Evolutionary conservation across 441 rosid species (phyloP).

Genomic region (Eugenia klotzschiana): DNA sequence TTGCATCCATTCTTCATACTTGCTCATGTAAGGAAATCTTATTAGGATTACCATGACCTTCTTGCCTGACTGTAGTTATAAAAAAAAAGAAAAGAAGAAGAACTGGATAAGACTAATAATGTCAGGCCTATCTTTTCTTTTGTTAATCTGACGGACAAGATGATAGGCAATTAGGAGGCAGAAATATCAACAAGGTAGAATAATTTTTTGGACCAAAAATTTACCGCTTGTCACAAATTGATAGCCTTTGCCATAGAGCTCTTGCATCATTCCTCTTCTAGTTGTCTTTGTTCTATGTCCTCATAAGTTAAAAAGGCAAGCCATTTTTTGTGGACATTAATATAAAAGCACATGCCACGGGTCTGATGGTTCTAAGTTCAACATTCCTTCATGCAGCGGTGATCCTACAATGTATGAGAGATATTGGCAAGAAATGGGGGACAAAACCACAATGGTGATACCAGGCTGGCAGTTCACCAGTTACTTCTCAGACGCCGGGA

Average conservation of each 20-base stretch:
- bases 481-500: slow-evolving; percentile 55
- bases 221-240: background rate
- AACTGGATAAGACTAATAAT: background rate
- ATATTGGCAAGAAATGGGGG: slow-evolving; percentile 62
- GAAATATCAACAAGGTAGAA: background rate
- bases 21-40: background rate
- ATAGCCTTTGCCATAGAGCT: background rate
- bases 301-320: background rate
- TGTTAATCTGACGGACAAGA: background rate
- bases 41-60: background rate
- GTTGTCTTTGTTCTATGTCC: background rate
- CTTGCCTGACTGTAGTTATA: background rate
- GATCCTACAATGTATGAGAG: slow-evolving; percentile 81
- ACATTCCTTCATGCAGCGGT: slow-evolving; percentile 37
- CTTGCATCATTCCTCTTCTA: background rate
- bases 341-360: background rate
- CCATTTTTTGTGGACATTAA: background rate
- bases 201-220: background rate
- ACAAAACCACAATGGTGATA: slow-evolving; percentile 52
- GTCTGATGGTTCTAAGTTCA: background rate
- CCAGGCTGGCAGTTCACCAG: slow-evolving; percentile 80
- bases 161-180: background rate
- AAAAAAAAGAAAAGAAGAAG: background rate
- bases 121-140: background rate
- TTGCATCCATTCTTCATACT: background rate